Base-by-base conservation (phyloP, 2,329 filamentous ascomycete species). In the Ophiostoma ulmi region DNA sequence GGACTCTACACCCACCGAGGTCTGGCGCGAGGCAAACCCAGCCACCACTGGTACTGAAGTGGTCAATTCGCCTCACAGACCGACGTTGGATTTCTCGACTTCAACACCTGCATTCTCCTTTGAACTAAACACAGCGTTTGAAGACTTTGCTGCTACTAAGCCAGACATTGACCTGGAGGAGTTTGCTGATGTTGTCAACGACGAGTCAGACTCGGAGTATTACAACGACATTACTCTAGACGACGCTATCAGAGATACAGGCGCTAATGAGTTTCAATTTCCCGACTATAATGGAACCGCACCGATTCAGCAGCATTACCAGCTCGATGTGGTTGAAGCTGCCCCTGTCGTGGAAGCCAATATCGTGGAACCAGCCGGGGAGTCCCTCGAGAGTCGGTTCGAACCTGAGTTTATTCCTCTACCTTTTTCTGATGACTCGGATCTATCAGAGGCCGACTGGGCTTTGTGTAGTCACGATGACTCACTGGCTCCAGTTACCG, bases 81-180 rank as follows among this genome's bases (percentile, higher is more conserved):
- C 61, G 5, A 6, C 36, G 8, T 39, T 20, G 10, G 35, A 65
- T 10, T 22, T 65, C 7, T 3, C 36, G 22, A 35, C 10, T 17
- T 65, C 35, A 3, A 39, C 36, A 5, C 61, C 36, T 11, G 14
- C 61, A 38, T 35, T 63, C 11, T 31, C 58, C 7, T 26, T 63
- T 5, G 61, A 36, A 38, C 17, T 13, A 4, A 35, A 65, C 14
- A 6, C 35, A 22, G 3, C 17, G 20, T 65, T 22, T 22, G 69
- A 72, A 4, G 71, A 70, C 10, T 72, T 72, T 41, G 69, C 71
- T 39, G 67, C 48, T 35, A 69, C 69, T 8, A 70, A 70, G 38
- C 69, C 71, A 1, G 38, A 52, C 3, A 20, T 72, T 11, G 69
- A 70, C 14, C 17, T 70, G 5, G 71, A 70, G 17, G 71, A 69